Percentiles rank a stretch among this genome's conserved stretches.
phyloP scores from a whole-genome alignment of 805 yeast genomes.

The Dipodascus albidus region DNA sequence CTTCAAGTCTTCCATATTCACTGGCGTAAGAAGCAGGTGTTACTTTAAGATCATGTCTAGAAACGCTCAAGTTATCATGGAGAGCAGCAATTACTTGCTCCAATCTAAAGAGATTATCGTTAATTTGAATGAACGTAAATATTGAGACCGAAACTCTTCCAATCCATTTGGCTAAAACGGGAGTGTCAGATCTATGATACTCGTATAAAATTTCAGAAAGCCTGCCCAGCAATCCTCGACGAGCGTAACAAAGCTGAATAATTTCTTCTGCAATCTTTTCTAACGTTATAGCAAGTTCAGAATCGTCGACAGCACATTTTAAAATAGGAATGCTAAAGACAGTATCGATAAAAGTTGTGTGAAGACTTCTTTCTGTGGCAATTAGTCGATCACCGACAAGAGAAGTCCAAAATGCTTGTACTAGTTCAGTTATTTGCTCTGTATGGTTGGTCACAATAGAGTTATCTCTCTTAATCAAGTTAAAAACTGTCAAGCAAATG shows the following conservation, averaged over 20 bases:
- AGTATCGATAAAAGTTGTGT: slow-evolving; percentile 42
- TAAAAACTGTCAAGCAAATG: neutral
- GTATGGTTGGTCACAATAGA: neutral
- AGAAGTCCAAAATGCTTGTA: slow-evolving; percentile 44
- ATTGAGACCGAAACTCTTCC: slow-evolving; percentile 35
- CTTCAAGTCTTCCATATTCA: slow-evolving; percentile 49
- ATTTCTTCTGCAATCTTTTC: slow-evolving; percentile 17
- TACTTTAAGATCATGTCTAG: slow-evolving; percentile 25
- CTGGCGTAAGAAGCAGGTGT: slow-evolving; percentile 31
- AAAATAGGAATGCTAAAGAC: slow-evolving; percentile 35
- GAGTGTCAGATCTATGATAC: neutral
- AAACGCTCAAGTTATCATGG: slow-evolving; percentile 29
- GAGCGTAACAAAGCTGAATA: slow-evolving; percentile 30
- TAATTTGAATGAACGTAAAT: slow-evolving; percentile 41
- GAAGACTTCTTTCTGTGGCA: slow-evolving; percentile 54
- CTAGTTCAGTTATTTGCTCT: slow-evolving; percentile 19
- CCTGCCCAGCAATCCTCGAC: slow-evolving; percentile 59
- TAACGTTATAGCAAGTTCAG: slow-evolving; percentile 22
- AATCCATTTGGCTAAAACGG: slow-evolving; percentile 33
- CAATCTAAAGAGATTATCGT: slow-evolving; percentile 43
- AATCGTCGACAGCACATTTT: slow-evolving; percentile 25
- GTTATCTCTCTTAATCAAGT: neutral
- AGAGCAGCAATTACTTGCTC: slow-evolving; percentile 45
- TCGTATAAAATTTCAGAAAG: slow-evolving; percentile 36
- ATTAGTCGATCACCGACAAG: slow-evolving; percentile 49